These are phyloP conservation scores for Ceratobasidium sp. DNA, from an alignment of 1,284 basidiomycete species.

Conservation along the genomic window DNA sequence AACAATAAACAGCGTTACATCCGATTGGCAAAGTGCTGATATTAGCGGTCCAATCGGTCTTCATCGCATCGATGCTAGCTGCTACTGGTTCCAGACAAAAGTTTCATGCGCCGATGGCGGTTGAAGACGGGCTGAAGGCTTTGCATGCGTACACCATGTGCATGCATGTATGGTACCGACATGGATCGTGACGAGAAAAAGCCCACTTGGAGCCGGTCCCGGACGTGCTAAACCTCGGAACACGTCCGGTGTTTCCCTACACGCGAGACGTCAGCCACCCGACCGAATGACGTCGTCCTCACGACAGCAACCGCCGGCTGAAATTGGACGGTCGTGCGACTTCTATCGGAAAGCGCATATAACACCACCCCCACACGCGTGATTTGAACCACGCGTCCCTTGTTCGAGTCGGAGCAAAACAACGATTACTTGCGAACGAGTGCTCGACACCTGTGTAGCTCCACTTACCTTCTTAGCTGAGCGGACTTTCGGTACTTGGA, in stretches of 20 bases:
- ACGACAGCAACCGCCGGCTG: background rate
- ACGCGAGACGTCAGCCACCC: background rate
- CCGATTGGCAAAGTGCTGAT: conserved; percentile 9
- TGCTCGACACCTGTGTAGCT: conserved; percentile 15
- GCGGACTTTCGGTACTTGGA: background rate
- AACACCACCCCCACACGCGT: background rate
- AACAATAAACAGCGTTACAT: background rate
- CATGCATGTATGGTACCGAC: background rate
- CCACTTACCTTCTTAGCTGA: background rate
- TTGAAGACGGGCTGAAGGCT: background rate
- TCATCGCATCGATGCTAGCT: conserved; percentile 24
- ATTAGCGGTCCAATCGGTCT: conserved; percentile 15
- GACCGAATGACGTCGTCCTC: conserved; percentile 11
- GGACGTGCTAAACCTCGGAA: background rate
- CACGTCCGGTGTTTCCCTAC: background rate
- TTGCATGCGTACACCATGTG: background rate
- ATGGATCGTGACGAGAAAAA: background rate
- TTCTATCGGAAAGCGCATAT: conserved; percentile 14
- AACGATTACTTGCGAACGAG: background rate
- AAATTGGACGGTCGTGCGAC: background rate
- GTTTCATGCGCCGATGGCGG: conserved; percentile 1
- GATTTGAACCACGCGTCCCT: background rate
- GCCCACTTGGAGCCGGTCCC: background rate
- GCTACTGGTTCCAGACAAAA: background rate
- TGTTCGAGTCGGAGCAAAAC: conserved; percentile 13